phyloP scores from a whole-genome alignment of 495 filamentous ascomycete genomes.

The Hypoxylon intermedium region DNA sequence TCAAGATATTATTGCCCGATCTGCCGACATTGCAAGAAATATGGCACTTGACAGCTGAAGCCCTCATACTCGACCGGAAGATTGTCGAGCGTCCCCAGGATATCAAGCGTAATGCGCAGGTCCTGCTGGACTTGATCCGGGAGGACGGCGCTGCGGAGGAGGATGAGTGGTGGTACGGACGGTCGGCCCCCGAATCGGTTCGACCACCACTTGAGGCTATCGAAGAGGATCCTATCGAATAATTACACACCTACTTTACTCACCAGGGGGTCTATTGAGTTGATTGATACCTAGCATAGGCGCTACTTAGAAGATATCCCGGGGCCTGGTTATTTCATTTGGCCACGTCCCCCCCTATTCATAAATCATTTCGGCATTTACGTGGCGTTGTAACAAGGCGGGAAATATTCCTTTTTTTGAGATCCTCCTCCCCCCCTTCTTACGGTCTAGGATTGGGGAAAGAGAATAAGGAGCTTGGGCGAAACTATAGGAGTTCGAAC shows the following conservation, averaged over 20 bases:
- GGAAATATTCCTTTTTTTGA: slow-evolving; percentile 3
- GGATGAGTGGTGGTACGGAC: slow-evolving; percentile 62
- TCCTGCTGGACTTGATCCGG: slow-evolving; percentile 60
- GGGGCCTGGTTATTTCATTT: slow-evolving; percentile 16
- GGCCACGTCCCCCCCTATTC: slow-evolving; percentile 24
- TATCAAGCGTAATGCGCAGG: slow-evolving; percentile 60
- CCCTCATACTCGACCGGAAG: slow-evolving; percentile 59
- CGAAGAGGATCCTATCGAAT: slow-evolving; percentile 55
- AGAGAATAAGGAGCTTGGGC: slow-evolving; percentile 18
- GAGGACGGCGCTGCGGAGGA: slow-evolving; percentile 58
- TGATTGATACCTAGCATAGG: slow-evolving; percentile 39
- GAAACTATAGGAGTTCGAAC: slow-evolving; percentile 26
- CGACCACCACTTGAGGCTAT: slow-evolving; percentile 56
- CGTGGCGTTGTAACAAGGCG: slow-evolving; percentile 23
- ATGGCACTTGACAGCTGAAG: slow-evolving; percentile 61
- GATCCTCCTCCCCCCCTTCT: background rate
- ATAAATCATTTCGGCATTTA: slow-evolving; percentile 29
- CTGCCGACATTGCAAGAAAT: slow-evolving; percentile 57
- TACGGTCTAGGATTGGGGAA: background rate
- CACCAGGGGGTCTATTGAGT: slow-evolving; percentile 14
- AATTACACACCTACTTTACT: slow-evolving; percentile 20
- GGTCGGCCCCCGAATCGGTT: slow-evolving; percentile 49
- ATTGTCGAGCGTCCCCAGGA: slow-evolving; percentile 60
- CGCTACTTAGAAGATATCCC: slow-evolving; percentile 39
- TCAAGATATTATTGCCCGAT: slow-evolving; percentile 56